Evolutionary conservation across 2,329 filamentous ascomycete genomes (phyloP).

Genomic region (Nothophaeocryptopus gaeumannii): DNA sequence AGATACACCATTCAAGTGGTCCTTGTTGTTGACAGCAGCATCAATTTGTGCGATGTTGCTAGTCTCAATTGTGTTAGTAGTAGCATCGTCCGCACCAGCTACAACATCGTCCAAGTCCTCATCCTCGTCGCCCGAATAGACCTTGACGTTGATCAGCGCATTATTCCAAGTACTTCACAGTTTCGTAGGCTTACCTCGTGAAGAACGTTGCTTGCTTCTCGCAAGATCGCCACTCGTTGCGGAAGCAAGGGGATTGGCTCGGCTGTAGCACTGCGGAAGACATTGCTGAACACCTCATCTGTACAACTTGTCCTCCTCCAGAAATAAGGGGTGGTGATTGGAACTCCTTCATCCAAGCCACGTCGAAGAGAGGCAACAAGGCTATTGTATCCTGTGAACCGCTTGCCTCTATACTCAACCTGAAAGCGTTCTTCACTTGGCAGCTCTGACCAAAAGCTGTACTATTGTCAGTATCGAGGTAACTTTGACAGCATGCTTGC

Average conservation of each 20-base stretch:
- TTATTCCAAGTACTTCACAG: background rate
- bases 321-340: conserved; percentile 83
- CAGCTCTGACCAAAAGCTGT: conserved; percentile 78
- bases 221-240: conserved; percentile 73
- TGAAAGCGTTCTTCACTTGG: conserved; percentile 71
- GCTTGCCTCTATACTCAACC: conserved; percentile 74
- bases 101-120: conserved; percentile 7
- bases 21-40: too few relatives aligned
- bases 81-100: background rate
- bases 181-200: conserved; percentile 17
- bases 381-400: conserved; percentile 95
- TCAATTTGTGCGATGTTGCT: too few relatives aligned
- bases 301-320: conserved; percentile 65
- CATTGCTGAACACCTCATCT: conserved; percentile 66
- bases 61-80: too few relatives aligned
- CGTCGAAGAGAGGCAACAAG: conserved; percentile 82
- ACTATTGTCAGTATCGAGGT: conserved; percentile 7
- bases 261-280: conserved; percentile 82
- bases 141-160: conserved; percentile 21
- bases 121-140: conserved; percentile 16
- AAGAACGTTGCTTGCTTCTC: conserved; percentile 78
- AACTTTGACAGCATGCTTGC: background rate
- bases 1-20: too few relatives aligned
- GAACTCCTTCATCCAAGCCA: conserved; percentile 85
- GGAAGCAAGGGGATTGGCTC: conserved; percentile 83